These are phyloP conservation scores for Conticribra guillardii DNA, from an alignment of 108 stramenopile species.

Conservation along the genomic window DNA sequence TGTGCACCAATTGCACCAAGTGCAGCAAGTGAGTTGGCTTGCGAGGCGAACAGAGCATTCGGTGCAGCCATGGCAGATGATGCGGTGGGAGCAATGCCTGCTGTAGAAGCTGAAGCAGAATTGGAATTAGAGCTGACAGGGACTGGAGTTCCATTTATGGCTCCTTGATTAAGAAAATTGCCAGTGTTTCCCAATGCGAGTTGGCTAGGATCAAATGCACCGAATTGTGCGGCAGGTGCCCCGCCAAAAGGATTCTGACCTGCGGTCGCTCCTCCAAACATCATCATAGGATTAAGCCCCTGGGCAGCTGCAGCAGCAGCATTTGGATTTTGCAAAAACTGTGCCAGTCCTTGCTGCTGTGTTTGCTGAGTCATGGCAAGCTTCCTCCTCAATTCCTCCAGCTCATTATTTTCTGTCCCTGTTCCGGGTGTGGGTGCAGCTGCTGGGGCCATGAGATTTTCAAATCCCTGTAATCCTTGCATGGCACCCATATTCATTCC, in stretches of 20 bases:
- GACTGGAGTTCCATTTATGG: neutral
- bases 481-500: neutral
- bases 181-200: neutral
- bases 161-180: neutral
- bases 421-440: neutral
- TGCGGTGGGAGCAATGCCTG: neutral
- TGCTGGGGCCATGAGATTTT: neutral
- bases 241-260: neutral
- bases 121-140: neutral
- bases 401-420: neutral
- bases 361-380: neutral
- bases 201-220: neutral
- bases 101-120: neutral
- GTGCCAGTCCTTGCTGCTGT: neutral
- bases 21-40: neutral
- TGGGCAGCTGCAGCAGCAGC: neutral
- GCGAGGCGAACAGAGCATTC: neutral
- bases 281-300: constrained; percentile 18
- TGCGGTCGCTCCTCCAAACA: constrained; percentile 5
- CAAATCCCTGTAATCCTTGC: constrained; percentile 1
- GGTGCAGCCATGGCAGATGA: neutral
- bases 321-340: constrained; percentile 1
- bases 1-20: neutral
- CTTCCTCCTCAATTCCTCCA: neutral
- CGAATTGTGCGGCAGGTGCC: neutral